Conservation (phyloP, 768 basidiomycete species). For the Leccinum rimulosum region DNA sequence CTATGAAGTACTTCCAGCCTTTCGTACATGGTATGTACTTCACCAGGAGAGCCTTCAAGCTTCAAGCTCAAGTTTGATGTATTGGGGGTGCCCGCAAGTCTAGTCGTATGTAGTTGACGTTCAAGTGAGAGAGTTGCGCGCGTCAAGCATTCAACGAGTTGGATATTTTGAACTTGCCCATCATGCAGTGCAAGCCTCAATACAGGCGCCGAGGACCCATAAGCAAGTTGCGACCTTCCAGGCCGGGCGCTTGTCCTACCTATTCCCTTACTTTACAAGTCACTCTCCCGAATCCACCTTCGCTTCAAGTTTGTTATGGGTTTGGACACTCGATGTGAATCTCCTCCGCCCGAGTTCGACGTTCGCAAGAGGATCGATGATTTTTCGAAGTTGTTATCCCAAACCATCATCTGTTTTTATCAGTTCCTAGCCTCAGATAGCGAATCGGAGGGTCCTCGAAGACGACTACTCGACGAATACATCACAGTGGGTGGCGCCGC, state of each 20-base stretch:
- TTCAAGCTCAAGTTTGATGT: no score
- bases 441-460: conserved; percentile 21
- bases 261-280: not conserved
- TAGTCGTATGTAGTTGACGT: no score
- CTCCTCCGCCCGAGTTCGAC: conserved; percentile 11
- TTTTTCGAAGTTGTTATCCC: conserved; percentile 20
- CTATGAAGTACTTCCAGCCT: not conserved
- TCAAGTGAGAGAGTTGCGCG: not conserved
- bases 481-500: conserved; percentile 27
- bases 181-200: not conserved
- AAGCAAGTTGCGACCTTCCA: conserved; percentile 4
- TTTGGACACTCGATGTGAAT: not conserved
- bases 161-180: not conserved
- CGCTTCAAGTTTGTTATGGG: conserved; percentile 11
- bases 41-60: no score
- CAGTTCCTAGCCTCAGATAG: conserved; percentile 28
- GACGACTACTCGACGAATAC: conserved; percentile 26
- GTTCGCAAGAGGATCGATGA: conserved; percentile 23
- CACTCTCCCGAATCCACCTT: not conserved
- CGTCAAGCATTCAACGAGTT: not conserved
- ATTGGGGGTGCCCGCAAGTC: no score
- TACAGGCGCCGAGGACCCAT: conserved; percentile 10
- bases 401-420: conserved; percentile 27
- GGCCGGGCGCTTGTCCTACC: not conserved
- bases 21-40: no score